These are phyloP conservation scores for Gastrolobium bilobum DNA, from an alignment of 306 rosid species.

Conservation along the genomic window DNA sequence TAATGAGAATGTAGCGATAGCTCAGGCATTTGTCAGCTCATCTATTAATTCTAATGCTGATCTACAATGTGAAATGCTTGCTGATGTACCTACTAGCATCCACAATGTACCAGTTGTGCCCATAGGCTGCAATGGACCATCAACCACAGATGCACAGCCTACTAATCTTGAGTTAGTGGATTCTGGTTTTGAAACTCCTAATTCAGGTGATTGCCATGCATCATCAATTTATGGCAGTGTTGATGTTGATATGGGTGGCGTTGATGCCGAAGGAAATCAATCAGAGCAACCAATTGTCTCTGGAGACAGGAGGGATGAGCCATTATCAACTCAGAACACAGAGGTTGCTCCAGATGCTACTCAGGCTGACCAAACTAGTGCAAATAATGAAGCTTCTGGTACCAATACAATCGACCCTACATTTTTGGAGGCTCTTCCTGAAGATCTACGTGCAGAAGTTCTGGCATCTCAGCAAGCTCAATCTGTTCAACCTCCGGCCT, in stretches of 20 bases:
- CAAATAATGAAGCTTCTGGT: slow-evolving; percentile 76
- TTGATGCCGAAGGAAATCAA: slow-evolving; percentile 70
- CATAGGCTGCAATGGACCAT: slow-evolving; percentile 62
- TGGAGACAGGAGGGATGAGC: slow-evolving; percentile 67
- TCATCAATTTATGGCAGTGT: slow-evolving; percentile 60
- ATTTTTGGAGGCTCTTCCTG: slow-evolving; percentile 98
- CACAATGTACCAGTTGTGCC: slow-evolving; percentile 62
- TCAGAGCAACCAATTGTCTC: slow-evolving; percentile 60
- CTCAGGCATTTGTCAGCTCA: slow-evolving; percentile 55
- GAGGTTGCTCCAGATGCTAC: slow-evolving; percentile 60
- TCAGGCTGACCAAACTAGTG: slow-evolving; percentile 71
- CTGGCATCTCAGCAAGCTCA: slow-evolving; percentile 99
- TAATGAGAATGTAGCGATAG: slow-evolving; percentile 58
- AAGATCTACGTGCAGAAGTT: slow-evolving; percentile 93
- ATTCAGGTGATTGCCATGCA: slow-evolving; percentile 62
- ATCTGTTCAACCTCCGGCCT: slow-evolving; percentile 84
- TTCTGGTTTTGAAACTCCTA: slow-evolving; percentile 58
- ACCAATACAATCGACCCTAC: slow-evolving; percentile 94
- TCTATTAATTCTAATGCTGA: slow-evolving; percentile 53
- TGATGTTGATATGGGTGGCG: slow-evolving; percentile 82
- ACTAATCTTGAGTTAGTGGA: slow-evolving; percentile 54
- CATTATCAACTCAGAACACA: slow-evolving; percentile 62
- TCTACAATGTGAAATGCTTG: slow-evolving; percentile 57
- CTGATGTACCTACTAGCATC: slow-evolving; percentile 57
- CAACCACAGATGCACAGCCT: slow-evolving; percentile 62